Evolutionary conservation across 208 protist species (phyloP).

Genomic region (Trypanosoma caninum): DNA sequence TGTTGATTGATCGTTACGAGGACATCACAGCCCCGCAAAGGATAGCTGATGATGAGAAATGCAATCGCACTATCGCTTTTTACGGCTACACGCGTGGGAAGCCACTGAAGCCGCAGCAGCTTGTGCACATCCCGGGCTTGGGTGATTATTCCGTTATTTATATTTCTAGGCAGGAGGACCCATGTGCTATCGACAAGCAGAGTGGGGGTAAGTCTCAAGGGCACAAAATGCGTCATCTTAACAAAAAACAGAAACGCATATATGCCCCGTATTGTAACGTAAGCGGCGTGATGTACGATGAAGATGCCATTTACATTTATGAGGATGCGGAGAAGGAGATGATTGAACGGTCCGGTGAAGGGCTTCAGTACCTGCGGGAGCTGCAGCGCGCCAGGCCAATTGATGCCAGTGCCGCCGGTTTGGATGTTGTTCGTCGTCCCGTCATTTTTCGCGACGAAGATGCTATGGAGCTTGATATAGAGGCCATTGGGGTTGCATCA

Average conservation of each 20-base stretch:
- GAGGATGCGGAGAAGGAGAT: constrained; percentile 73
- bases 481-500: constrained; percentile 30
- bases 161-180: constrained; percentile 93
- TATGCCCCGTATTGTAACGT: constrained; percentile 99
- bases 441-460: constrained; percentile 81
- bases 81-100: constrained; percentile 98
- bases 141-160: constrained; percentile 95
- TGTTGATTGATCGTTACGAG: constrained; percentile 96
- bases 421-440: constrained; percentile 69
- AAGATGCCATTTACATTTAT: constrained; percentile 97
- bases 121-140: constrained; percentile 96
- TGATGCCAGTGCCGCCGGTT: constrained; percentile 39
- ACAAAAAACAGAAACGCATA: constrained; percentile 92
- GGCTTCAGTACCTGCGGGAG: constrained; percentile 74
- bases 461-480: constrained; percentile 79
- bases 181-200: constrained; percentile 86
- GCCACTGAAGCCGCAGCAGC: constrained; percentile 90
- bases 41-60: constrained; percentile 61
- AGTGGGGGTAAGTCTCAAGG: constrained; percentile 31
- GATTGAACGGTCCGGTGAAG: constrained; percentile 85
- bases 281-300: constrained; percentile 98
- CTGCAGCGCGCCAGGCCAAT: constrained; percentile 76
- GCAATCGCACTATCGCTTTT: constrained; percentile 88
- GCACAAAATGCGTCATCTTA: constrained; percentile 91
- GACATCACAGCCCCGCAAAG: constrained; percentile 96